phyloP scores from a whole-genome alignment of 345 rosid species.

The Bruguiera parviflora region DNA sequence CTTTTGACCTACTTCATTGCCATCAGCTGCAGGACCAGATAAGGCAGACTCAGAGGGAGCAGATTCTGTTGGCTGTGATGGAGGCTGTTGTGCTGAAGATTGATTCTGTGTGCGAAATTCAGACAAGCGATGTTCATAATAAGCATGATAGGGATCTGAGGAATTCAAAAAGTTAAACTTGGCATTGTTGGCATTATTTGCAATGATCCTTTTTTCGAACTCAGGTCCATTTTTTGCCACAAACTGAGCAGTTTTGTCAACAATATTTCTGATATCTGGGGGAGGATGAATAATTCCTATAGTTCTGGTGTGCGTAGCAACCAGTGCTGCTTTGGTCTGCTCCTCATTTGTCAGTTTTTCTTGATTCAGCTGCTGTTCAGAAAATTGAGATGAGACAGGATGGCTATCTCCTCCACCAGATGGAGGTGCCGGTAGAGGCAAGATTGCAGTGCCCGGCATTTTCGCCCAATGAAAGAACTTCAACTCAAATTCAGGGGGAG shows the following conservation, averaged over 20 bases:
- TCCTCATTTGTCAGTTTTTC: conserved; percentile 44
- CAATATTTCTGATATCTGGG: conserved; percentile 72
- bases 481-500: too few relatives aligned
- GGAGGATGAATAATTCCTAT: conserved; percentile 89
- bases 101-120: conserved; percentile 63
- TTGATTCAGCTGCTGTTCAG: conserved; percentile 35
- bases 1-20: conserved; percentile 34
- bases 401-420: conserved; percentile 55
- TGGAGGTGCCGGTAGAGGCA: conserved; percentile 81
- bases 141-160: conserved; percentile 75
- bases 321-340: conserved; percentile 36
- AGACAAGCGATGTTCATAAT: conserved; percentile 65
- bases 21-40: conserved; percentile 31
- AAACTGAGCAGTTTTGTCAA: conserved; percentile 75
- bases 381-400: conserved; percentile 56
- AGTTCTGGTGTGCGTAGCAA: conserved; percentile 73
- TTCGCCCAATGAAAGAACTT: not conserved
- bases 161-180: conserved; percentile 67
- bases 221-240: conserved; percentile 73
- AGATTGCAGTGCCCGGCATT: conserved; percentile 55
- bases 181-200: conserved; percentile 57
- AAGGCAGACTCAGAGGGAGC: conserved; percentile 33
- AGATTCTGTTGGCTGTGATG: conserved; percentile 34
- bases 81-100: conserved; percentile 38
- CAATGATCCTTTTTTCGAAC: conserved; percentile 71